Percentiles rank a stretch among this genome's conserved stretches.
Conservation (phyloP, 2,329 filamentous ascomycete species). For the Phoma herbarum region DNA sequence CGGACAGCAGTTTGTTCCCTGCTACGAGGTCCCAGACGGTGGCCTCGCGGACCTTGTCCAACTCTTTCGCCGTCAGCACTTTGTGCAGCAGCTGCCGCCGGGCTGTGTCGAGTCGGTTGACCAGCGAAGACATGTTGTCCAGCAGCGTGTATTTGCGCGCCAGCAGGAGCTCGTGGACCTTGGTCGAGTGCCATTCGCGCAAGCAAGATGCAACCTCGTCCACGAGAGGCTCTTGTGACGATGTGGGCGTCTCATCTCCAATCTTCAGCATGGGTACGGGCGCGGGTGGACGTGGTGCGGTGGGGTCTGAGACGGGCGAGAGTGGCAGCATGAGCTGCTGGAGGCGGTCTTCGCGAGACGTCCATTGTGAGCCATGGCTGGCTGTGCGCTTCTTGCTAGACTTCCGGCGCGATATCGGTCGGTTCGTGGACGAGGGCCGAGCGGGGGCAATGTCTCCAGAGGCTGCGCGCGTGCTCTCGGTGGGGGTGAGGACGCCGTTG, state of each 20-base stretch:
- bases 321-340: conserved; percentile 51
- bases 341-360: conserved; percentile 51
- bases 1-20: conserved; percentile 92
- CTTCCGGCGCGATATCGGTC: conserved; percentile 40
- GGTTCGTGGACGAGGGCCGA: conserved; percentile 35
- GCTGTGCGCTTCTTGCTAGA: conserved; percentile 46
- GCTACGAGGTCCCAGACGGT: conserved; percentile 95
- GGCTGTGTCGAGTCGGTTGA: conserved; percentile 83
- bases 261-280: conserved; percentile 98
- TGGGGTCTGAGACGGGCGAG: conserved; percentile 63
- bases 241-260: conserved; percentile 94
- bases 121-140: conserved; percentile 81
- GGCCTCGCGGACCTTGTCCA: conserved; percentile 80
- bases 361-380: conserved; percentile 51
- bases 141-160: conserved; percentile 81
- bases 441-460: conserved; percentile 40
- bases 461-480: conserved; percentile 48
- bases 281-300: conserved; percentile 80
- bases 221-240: conserved; percentile 85
- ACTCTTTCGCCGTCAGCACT: conserved; percentile 87
- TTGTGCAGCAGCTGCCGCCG: conserved; percentile 92
- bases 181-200: conserved; percentile 97
- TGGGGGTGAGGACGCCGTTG: conserved; percentile 51
- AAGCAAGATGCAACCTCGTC: conserved; percentile 98
- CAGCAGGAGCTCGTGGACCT: conserved; percentile 89